Percentiles rank a stretch among this genome's conserved stretches.
Conservation (phyloP, 78 protist species). For the Trichosphaerium sp. region DNA sequence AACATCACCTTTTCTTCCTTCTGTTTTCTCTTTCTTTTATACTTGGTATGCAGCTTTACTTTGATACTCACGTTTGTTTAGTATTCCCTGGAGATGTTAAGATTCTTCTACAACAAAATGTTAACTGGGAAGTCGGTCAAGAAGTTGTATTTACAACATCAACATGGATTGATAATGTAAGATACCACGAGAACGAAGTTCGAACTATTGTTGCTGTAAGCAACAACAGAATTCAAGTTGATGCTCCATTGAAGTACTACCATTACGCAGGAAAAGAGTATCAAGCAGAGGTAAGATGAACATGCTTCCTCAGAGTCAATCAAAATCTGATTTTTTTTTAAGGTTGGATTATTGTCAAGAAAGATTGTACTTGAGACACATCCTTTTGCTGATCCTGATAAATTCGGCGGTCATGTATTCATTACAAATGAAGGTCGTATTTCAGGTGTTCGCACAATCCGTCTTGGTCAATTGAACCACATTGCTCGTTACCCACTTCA, state of each 20-base stretch:
- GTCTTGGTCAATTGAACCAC: slow-evolving; percentile 55
- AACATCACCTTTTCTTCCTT: too few species aligned
- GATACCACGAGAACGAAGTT: slow-evolving; percentile 43
- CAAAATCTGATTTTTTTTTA: too few species aligned
- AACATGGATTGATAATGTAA: slow-evolving; percentile 6
- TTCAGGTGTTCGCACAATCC: slow-evolving; percentile 19
- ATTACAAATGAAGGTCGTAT: slow-evolving; percentile 31
- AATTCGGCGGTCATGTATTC: slow-evolving; percentile 33
- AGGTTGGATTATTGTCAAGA: slow-evolving; percentile 43
- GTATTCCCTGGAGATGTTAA: slow-evolving; percentile 14
- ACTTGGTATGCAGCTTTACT: too few species aligned
- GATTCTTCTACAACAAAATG: slow-evolving; percentile 31
- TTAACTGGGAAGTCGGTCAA: slow-evolving; percentile 59
- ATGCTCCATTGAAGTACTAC: neutral
- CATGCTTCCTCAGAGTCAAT: too few species aligned
- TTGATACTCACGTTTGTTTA: too few species aligned
- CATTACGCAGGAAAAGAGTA: slow-evolving; percentile 55
- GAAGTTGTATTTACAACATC: slow-evolving; percentile 46
- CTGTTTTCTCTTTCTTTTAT: too few species aligned
- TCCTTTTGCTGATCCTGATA: slow-evolving; percentile 23
- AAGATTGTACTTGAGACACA: slow-evolving; percentile 8
- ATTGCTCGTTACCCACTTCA: slow-evolving; percentile 61
- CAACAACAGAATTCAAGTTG: slow-evolving; percentile 3
- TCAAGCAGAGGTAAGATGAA: slow-evolving; percentile 67
- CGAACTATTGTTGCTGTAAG: slow-evolving; percentile 8